A percentile compares a stretch with the other conserved stretches of the same genome.
These are phyloP conservation scores for Fusarium fracticaudum DNA, from an alignment of 2,329 filamentous ascomycete genomes.

Conservation along the genomic window DNA sequence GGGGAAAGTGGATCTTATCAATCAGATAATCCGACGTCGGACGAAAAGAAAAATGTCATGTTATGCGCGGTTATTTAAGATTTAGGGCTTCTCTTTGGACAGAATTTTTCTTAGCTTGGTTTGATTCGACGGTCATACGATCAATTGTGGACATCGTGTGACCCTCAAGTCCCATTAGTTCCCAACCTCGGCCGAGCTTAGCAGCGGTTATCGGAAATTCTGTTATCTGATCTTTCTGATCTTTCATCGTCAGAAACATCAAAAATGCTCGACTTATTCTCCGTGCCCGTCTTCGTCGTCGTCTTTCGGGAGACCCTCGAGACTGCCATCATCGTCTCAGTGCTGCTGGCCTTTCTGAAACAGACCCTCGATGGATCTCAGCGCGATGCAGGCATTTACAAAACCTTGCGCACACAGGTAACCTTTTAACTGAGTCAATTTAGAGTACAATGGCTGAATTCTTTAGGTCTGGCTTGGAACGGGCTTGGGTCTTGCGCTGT, in stretches of 20 bases:
- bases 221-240: conserved; percentile 32
- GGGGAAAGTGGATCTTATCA: conserved; percentile 23
- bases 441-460: background rate
- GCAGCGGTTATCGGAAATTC: conserved; percentile 22
- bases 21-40: conserved; percentile 31
- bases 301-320: conserved; percentile 88
- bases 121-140: conserved; percentile 21
- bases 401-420: conserved; percentile 73
- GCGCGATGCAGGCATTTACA: conserved; percentile 70
- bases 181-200: conserved; percentile 5
- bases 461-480: conserved; percentile 66
- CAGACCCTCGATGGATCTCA: conserved; percentile 76
- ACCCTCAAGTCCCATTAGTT: conserved; percentile 20
- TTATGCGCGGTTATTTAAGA: conserved; percentile 4
- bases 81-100: background rate
- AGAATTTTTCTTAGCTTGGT: conserved; percentile 24
- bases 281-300: conserved; percentile 88
- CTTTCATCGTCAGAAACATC: background rate
- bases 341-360: conserved; percentile 85
- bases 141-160: conserved; percentile 36
- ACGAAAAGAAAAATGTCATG: background rate
- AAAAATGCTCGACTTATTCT: conserved; percentile 73
- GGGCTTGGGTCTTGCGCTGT: conserved; percentile 57
- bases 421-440: background rate
- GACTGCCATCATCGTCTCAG: conserved; percentile 84